Base-by-base conservation (phyloP, 345 rosid species). In the Salix purpurea region DNA sequence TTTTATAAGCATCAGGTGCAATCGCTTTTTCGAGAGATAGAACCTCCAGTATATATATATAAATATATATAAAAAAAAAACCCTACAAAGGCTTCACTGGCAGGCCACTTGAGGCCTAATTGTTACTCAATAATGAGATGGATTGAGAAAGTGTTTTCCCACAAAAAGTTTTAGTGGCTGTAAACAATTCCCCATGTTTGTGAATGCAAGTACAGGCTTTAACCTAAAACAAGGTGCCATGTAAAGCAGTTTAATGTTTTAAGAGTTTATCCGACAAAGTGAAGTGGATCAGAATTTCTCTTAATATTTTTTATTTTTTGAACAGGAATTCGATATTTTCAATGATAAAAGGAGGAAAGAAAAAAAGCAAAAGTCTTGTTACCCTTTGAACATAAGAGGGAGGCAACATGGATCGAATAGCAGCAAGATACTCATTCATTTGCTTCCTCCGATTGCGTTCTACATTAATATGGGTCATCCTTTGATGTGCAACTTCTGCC, bases 361-460 rank as follows among this genome's bases (percentile, higher is more conserved):
- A 18, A 70, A 11, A 16, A 19, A 34, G 66, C 18, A 1, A 5
- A 15, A 26, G 18, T 3, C 7, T 18, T 23, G 46, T 28, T 83
- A 92, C 97, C 87, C 87, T 89, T 80, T 87, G 93, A 69, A 84
- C 83, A 76, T 86, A 87, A 68, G 93, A 82, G 48, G 83, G 70
- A 61, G 95, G 95, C 88, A 89, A 85, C 80, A 91, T 81, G 48
- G 89, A 81, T 60, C 88, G 89, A 68, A 92, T 91, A 30, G 67
- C 74, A 39, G 87, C 79, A 52, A 92, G 88, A 83, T 87, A 84
- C 11, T 90, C 84, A 79, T 88, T 92, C 94, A 92, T 92, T 76
- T 85, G 97, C 78, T 83, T 89, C 77, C 97, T 84, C 67, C 97
- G 80, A 60, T 89, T 89, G 73, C 97, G 91, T 73, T 92, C 94